These are phyloP conservation scores for Rhododendron ovatum DNA, from an alignment of 148 eudicot species.

Conservation along the genomic window DNA sequence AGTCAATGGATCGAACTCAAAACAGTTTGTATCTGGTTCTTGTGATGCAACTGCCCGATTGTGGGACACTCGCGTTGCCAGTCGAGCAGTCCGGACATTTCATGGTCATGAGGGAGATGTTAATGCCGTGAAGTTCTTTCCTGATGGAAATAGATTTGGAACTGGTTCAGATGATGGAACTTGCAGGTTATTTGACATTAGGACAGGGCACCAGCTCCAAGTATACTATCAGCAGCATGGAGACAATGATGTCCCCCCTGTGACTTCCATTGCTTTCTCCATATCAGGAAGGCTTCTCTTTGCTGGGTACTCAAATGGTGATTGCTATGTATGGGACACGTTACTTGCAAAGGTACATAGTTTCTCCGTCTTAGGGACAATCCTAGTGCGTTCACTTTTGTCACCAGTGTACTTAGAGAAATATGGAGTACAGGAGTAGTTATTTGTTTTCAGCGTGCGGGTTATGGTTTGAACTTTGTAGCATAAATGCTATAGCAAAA, in stretches of 20 bases:
- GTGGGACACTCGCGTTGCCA: slow-evolving; percentile 97
- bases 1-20: slow-evolving; percentile 63
- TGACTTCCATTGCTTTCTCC: slow-evolving; percentile 85
- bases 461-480: neutral
- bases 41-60: slow-evolving; percentile 89
- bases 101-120: slow-evolving; percentile 95
- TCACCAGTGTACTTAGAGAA: neutral
- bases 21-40: slow-evolving; percentile 87
- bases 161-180: slow-evolving; percentile 97
- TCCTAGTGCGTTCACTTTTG: slow-evolving; percentile 7
- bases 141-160: slow-evolving; percentile 97
- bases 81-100: slow-evolving; percentile 91
- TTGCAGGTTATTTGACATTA: slow-evolving; percentile 83
- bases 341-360: slow-evolving; percentile 70
- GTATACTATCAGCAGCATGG: slow-evolving; percentile 59
- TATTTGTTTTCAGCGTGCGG: neutral
- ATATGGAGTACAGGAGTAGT: neutral
- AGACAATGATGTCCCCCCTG: slow-evolving; percentile 60
- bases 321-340: slow-evolving; percentile 96
- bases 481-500: neutral
- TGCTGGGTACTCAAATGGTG: slow-evolving; percentile 83
- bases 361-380: slow-evolving; percentile 4
- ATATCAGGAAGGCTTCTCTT: slow-evolving; percentile 92
- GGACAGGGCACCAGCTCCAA: slow-evolving; percentile 98
- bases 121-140: slow-evolving; percentile 88